Percentiles rank a stretch among this genome's conserved stretches.
Evolutionary conservation across 805 yeast genomes (phyloP).

Genomic region (Candida sphagnicola): DNA sequence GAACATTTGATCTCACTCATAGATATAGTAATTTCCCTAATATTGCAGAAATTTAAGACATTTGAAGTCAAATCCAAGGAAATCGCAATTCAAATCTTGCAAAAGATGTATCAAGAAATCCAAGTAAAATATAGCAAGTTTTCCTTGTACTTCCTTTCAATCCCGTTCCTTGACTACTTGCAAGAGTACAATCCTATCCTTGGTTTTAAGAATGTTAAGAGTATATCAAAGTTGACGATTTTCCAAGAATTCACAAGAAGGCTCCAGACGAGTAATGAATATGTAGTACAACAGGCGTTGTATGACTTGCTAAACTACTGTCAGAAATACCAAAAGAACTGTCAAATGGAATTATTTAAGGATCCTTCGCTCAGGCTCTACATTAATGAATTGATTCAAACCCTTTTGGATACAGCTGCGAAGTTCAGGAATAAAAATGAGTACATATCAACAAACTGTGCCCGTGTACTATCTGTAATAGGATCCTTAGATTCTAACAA

Average conservation of each 20-base stretch:
- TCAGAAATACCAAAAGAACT: constrained; percentile 44
- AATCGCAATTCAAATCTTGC: constrained; percentile 52
- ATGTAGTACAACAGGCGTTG: constrained; percentile 70
- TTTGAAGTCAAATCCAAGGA: constrained; percentile 48
- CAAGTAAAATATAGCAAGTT: constrained; percentile 35
- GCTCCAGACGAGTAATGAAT: constrained; percentile 57
- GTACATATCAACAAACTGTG: constrained; percentile 54
- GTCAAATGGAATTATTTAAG: constrained; percentile 41
- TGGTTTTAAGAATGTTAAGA: constrained; percentile 24
- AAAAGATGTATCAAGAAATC: constrained; percentile 26
- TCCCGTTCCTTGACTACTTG: constrained; percentile 43
- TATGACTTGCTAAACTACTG: constrained; percentile 57
- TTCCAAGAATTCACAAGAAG: constrained; percentile 53
- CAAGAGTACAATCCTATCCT: constrained; percentile 15
- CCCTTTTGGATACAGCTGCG: constrained; percentile 53
- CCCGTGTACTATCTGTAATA: constrained; percentile 66
- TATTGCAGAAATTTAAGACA: constrained; percentile 60
- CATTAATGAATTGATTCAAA: constrained; percentile 46
- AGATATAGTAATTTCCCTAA: constrained; percentile 69
- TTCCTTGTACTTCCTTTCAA: constrained; percentile 50
- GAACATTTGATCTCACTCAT: constrained; percentile 60
- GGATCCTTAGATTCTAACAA: constrained; percentile 73
- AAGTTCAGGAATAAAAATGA: constrained; percentile 47
- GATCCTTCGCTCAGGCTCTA: constrained; percentile 21
- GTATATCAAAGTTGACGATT: constrained; percentile 28